Evolutionary conservation across 1,284 basidiomycete genomes (phyloP).

Genomic region (Thecaphora frezii): DNA sequence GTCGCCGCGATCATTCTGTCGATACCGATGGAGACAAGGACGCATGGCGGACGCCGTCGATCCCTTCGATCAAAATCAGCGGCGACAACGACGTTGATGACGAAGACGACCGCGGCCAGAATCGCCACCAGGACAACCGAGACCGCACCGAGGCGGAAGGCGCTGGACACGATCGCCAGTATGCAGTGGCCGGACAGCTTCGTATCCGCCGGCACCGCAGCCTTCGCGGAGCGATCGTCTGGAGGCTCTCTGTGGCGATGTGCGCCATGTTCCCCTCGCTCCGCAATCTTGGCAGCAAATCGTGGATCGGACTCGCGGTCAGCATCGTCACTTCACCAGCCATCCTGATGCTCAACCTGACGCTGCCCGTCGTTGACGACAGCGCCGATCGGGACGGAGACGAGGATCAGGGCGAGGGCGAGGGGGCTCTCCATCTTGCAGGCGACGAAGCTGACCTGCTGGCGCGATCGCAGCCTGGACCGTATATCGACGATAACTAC

Average conservation of each 20-base stretch:
- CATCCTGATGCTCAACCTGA: constrained; percentile 80
- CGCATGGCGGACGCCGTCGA: constrained; percentile 6
- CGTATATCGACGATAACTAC: constrained; percentile 9
- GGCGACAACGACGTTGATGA: constrained; percentile 1
- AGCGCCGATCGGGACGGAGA: constrained; percentile 53
- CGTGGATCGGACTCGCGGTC: constrained; percentile 71
- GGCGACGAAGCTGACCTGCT: constrained; percentile 31
- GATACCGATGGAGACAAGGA: neutral
- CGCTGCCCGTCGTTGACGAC: constrained; percentile 79
- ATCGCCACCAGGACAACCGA: too few relatives aligned
- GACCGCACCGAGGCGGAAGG: too few relatives aligned
- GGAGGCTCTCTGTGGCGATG: constrained; percentile 19
- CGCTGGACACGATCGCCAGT: constrained; percentile 8
- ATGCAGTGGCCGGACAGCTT: constrained; percentile 7
- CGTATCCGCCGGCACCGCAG: constrained; percentile 20
- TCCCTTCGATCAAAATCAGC: constrained; percentile 40
- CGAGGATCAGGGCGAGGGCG: constrained; percentile 31
- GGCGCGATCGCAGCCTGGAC: constrained; percentile 1
- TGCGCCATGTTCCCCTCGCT: constrained; percentile 80
- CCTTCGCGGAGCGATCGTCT: constrained; percentile 12
- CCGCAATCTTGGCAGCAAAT: constrained; percentile 73
- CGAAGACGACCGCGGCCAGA: too few relatives aligned
- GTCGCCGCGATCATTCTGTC: constrained; percentile 7
- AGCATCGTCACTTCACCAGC: constrained; percentile 83
- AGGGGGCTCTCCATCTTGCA: constrained; percentile 45